Evolutionary conservation across 2,329 filamentous ascomycete genomes (phyloP).

Genomic region (Trichophyton benhamiae): DNA sequence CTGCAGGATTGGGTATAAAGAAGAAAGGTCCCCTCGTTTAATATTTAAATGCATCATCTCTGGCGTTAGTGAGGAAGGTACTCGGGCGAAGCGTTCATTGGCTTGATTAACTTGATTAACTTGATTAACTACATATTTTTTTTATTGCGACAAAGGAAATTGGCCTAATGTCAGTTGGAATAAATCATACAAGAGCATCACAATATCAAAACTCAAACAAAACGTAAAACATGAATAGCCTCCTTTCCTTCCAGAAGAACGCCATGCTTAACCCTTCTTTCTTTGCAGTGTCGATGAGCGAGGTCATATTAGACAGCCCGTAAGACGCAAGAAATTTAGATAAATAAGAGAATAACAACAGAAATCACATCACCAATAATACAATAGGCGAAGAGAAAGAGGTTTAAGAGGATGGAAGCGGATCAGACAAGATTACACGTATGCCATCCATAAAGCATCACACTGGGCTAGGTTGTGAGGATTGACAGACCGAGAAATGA

Average conservation of each 20-base stretch:
- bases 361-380: not conserved
- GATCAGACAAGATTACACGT: slow-evolving; percentile 39
- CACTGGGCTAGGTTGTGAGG: slow-evolving; percentile 77
- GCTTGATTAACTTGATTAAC: not conserved
- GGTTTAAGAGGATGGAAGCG: not conserved
- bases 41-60: slow-evolving; percentile 33
- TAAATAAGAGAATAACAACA: not conserved
- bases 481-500: slow-evolving; percentile 85
- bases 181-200: not conserved
- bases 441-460: slow-evolving; percentile 96
- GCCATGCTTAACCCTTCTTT: slow-evolving; percentile 1
- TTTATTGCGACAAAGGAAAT: not conserved
- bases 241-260: slow-evolving; percentile 2
- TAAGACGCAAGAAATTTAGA: slow-evolving; percentile 8
- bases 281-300: not conserved
- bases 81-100: not conserved
- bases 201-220: not conserved
- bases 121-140: not conserved
- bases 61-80: not conserved
- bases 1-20: slow-evolving; percentile 70
- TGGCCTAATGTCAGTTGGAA: not conserved
- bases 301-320: not conserved
- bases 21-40: slow-evolving; percentile 50
- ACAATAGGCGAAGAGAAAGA: slow-evolving; percentile 29
- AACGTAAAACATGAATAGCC: not conserved